These are phyloP conservation scores for Plasmopara halstedii DNA, from an alignment of 352 stramenopile species.

Conservation along the genomic window DNA sequence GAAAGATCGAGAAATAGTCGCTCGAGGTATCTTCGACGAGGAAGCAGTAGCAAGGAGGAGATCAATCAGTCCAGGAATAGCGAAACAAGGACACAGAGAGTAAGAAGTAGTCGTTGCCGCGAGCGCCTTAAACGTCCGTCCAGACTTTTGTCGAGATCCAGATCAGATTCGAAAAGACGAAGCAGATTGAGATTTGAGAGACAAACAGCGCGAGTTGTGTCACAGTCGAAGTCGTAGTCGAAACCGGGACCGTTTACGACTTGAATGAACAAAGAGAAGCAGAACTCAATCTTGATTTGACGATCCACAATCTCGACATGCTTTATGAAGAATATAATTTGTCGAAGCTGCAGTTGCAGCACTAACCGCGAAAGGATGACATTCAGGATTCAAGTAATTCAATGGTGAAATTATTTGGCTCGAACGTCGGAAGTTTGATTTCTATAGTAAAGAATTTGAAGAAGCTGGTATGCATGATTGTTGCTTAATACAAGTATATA, in stretches of 20 bases:
- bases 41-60: slow-evolving; percentile 1
- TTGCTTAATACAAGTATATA: too few species aligned
- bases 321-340: too few species aligned
- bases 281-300: neutral
- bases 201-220: neutral
- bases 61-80: slow-evolving; percentile 1
- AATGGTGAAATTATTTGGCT: too few species aligned
- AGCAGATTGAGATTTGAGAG: slow-evolving; percentile 7
- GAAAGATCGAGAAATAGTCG: neutral
- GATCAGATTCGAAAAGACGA: slow-evolving; percentile 1
- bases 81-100: neutral
- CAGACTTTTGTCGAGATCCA: slow-evolving; percentile 4
- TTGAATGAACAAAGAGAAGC: neutral
- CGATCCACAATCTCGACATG: too few species aligned
- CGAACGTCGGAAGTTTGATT: too few species aligned
- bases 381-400: too few species aligned
- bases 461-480: too few species aligned
- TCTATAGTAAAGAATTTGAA: too few species aligned
- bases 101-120: slow-evolving; percentile 2
- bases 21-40: slow-evolving; percentile 3
- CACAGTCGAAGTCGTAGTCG: slow-evolving; percentile 10
- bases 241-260: slow-evolving; percentile 5
- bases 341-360: too few species aligned
- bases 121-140: neutral
- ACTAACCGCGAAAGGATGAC: too few species aligned